Conservation (phyloP, 2,329 filamentous ascomycete genomes). For the Colletotrichum sansevieriae region DNA sequence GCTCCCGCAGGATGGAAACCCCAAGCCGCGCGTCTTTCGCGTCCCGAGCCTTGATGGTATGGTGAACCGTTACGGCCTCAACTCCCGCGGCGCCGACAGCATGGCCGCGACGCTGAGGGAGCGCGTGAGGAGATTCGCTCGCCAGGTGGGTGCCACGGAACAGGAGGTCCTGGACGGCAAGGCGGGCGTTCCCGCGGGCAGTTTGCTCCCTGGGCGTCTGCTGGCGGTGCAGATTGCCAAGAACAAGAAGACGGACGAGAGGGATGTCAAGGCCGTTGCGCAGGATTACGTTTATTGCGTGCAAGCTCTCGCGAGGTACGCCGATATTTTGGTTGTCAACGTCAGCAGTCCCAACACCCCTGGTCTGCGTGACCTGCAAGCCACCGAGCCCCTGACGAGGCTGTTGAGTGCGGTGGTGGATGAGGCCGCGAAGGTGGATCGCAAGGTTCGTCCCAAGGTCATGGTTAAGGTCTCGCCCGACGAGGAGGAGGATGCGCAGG, state of each 20-base stretch:
- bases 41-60: slow-evolving; percentile 86
- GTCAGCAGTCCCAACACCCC: slow-evolving; percentile 98
- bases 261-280: slow-evolving; percentile 84
- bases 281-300: slow-evolving; percentile 93
- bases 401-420: slow-evolving; percentile 86
- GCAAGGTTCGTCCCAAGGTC: slow-evolving; percentile 81
- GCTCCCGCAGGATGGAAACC: slow-evolving; percentile 88
- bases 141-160: slow-evolving; percentile 77
- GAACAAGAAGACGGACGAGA: slow-evolving; percentile 92
- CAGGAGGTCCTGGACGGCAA: slow-evolving; percentile 81
- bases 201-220: slow-evolving; percentile 79
- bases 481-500: slow-evolving; percentile 86
- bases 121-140: slow-evolving; percentile 83
- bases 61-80: slow-evolving; percentile 96
- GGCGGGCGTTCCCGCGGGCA: slow-evolving; percentile 84
- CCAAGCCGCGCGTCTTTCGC: slow-evolving; percentile 88
- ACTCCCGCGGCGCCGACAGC: slow-evolving; percentile 89
- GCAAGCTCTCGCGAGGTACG: slow-evolving; percentile 83
- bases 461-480: slow-evolving; percentile 99
- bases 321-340: slow-evolving; percentile 97
- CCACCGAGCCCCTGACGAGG: slow-evolving; percentile 82
- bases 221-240: slow-evolving; percentile 95
- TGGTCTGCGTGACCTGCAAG: slow-evolving; percentile 88
- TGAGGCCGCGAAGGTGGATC: slow-evolving; percentile 76
- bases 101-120: slow-evolving; percentile 85